Conservation (phyloP, 495 filamentous ascomycete genomes). For the Hypoxylon fragiforme region DNA sequence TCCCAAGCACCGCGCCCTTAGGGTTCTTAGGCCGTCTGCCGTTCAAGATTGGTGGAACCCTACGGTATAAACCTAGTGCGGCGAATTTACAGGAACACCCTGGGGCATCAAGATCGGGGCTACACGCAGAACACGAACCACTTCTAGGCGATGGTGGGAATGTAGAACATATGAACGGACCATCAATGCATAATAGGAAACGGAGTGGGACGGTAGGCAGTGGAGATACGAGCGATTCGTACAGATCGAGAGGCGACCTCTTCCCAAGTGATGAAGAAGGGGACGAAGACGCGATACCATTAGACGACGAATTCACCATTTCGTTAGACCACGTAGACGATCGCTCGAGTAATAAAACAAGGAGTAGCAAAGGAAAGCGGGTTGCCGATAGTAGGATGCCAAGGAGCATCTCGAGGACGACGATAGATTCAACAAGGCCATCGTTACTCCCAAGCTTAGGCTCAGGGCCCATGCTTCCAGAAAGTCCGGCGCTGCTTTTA, state of each 20-base stretch:
- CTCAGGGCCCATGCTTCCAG: conserved; percentile 40
- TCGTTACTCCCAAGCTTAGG: conserved; percentile 38
- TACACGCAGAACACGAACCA: conserved; percentile 68
- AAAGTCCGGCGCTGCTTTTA: conserved; percentile 38
- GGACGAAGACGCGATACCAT: conserved; percentile 85
- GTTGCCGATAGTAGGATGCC: conserved; percentile 60
- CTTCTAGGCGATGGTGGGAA: conserved; percentile 62
- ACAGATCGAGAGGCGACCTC: conserved; percentile 90
- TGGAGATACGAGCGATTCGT: conserved; percentile 80
- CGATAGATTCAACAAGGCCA: conserved; percentile 53
- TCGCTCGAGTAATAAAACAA: conserved; percentile 67
- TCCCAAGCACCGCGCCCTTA: conserved; percentile 81
- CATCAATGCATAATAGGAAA: conserved; percentile 55
- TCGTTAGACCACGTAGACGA: conserved; percentile 76
- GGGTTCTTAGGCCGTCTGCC: conserved; percentile 85
- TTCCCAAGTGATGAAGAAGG: conserved; percentile 91
- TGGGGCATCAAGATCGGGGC: conserved; percentile 45
- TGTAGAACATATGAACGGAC: conserved; percentile 19
- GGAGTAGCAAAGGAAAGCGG: conserved; percentile 62
- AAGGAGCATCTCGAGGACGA: conserved; percentile 55
- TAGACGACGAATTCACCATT: conserved; percentile 92
- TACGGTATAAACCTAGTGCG: conserved; percentile 87
- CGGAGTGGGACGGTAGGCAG: conserved; percentile 83
- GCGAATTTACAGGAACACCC: conserved; percentile 92
- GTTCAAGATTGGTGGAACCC: conserved; percentile 79